Evolutionary conservation across 768 basidiomycete genomes (phyloP).

Genomic region (Leccinum variicolor): DNA sequence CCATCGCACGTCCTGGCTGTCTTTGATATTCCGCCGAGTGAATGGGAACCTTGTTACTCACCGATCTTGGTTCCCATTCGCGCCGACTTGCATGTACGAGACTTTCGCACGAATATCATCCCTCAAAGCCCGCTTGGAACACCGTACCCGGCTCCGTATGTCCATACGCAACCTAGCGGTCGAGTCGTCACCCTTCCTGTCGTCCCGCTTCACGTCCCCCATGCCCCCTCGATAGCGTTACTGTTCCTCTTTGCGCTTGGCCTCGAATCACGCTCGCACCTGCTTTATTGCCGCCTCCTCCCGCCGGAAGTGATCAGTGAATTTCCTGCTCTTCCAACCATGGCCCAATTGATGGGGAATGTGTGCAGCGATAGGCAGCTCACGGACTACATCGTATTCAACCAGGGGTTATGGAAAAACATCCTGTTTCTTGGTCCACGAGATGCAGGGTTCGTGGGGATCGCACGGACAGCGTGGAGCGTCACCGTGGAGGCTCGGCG

Average conservation of each 20-base stretch:
- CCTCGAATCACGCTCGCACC: conserved; percentile 45
- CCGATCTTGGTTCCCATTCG: conserved; percentile 54
- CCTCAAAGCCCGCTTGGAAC: conserved; percentile 33
- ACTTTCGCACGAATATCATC: conserved; percentile 36
- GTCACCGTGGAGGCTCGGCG: conserved; percentile 64
- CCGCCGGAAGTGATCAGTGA: conserved; percentile 49
- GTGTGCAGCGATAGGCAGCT: conserved; percentile 36
- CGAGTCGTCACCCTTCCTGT: conserved; percentile 51
- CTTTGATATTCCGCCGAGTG: conserved; percentile 30
- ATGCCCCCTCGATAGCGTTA: conserved; percentile 51
- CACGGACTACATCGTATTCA: conserved; percentile 33
- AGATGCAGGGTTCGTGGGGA: conserved; percentile 42
- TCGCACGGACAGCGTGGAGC: conserved; percentile 66
- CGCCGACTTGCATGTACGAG: conserved; percentile 41
- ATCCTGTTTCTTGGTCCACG: conserved; percentile 51
- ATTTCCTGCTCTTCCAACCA: conserved; percentile 58
- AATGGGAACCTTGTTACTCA: conserved; percentile 28
- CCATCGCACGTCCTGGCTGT: conserved; percentile 60
- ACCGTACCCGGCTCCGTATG: conserved; percentile 31
- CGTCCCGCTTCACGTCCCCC: conserved; percentile 45
- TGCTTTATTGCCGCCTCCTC: conserved; percentile 51
- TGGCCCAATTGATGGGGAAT: conserved; percentile 50
- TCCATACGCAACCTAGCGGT: conserved; percentile 14
- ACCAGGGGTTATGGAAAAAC: conserved; percentile 68
- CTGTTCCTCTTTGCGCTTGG: conserved; percentile 57